These are phyloP conservation scores for Hericium coralloides DNA, from an alignment of 768 basidiomycete genomes.

Conservation along the genomic window DNA sequence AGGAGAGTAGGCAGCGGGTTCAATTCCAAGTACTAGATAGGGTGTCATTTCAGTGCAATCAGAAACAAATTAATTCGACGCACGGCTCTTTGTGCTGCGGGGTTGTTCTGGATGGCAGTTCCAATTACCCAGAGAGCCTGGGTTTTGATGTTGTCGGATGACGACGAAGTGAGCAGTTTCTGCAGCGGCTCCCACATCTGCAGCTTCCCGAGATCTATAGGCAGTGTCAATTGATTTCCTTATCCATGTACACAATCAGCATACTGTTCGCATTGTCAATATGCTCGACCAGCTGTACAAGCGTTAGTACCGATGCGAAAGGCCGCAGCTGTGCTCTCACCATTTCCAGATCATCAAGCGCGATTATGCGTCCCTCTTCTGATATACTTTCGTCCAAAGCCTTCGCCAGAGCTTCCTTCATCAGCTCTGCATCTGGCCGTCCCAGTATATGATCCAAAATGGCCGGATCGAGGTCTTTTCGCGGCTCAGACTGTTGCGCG, in stretches of 20 bases:
- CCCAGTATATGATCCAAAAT: conserved; percentile 83
- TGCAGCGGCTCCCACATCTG: conserved; percentile 77
- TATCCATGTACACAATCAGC: conserved; percentile 1
- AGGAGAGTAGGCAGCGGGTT: conserved; percentile 62
- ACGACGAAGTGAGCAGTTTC: conserved; percentile 40
- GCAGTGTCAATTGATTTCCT: not conserved
- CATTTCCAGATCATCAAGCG: conserved; percentile 85
- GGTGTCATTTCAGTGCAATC: not conserved
- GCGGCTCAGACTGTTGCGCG: conserved; percentile 24
- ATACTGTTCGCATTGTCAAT: conserved; percentile 88
- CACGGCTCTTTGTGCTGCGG: conserved; percentile 70
- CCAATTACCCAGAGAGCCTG: conserved; percentile 82
- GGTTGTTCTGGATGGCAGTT: conserved; percentile 87
- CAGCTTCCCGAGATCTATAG: conserved; percentile 62
- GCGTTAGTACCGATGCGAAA: not conserved
- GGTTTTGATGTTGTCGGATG: conserved; percentile 51
- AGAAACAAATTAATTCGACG: conserved; percentile 17
- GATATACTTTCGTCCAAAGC: conserved; percentile 47
- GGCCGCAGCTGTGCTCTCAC: conserved; percentile 28
- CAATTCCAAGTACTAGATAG: conserved; percentile 47
- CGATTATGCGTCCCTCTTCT: conserved; percentile 53
- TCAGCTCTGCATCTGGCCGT: conserved; percentile 69
- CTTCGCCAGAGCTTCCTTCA: conserved; percentile 70
- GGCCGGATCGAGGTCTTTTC: conserved; percentile 64
- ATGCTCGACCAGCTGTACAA: conserved; percentile 63